phyloP scores from a whole-genome alignment of 495 filamentous ascomycete species.

The Melanomma pulvis-pyrius region DNA sequence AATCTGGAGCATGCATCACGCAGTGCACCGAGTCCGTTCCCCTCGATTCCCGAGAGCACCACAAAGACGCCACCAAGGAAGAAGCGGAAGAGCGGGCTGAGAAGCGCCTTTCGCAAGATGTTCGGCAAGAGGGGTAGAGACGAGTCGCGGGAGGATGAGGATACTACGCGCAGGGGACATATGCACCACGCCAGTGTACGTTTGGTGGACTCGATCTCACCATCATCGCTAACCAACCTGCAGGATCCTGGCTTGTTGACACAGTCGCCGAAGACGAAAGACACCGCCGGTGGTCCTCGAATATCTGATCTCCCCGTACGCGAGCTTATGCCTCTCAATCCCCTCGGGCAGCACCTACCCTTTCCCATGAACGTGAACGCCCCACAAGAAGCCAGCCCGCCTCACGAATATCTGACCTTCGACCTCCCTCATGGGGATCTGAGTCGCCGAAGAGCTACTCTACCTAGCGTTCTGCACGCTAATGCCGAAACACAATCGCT shows the following conservation, averaged over 20 bases:
- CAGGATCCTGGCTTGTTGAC: conserved; percentile 34
- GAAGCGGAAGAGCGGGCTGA: conserved; percentile 35
- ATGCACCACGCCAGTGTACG: conserved; percentile 36
- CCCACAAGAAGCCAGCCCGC: conserved; percentile 34
- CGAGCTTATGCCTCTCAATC: conserved; percentile 34
- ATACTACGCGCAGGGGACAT: conserved; percentile 15
- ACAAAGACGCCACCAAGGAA: conserved; percentile 28
- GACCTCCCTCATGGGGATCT: background rate
- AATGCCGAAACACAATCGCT: conserved; percentile 20
- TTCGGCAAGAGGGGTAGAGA: conserved; percentile 35
- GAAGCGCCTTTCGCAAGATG: conserved; percentile 38
- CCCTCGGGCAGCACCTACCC: conserved; percentile 38
- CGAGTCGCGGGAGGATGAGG: background rate
- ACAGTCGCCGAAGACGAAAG: conserved; percentile 16
- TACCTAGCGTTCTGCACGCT: conserved; percentile 33
- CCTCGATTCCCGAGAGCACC: conserved; percentile 17
- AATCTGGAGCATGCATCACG: conserved; percentile 3
- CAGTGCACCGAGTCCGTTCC: conserved; percentile 30
- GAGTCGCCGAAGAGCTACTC: conserved; percentile 32
- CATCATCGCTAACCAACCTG: background rate
- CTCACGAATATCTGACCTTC: conserved; percentile 36
- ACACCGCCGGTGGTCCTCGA: conserved; percentile 10
- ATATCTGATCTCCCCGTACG: conserved; percentile 32
- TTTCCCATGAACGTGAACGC: conserved; percentile 45
- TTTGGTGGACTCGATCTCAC: background rate